Evolutionary conservation across 257 asterid genomes (phyloP).

Genomic region (Solanum ossicruentum): DNA sequence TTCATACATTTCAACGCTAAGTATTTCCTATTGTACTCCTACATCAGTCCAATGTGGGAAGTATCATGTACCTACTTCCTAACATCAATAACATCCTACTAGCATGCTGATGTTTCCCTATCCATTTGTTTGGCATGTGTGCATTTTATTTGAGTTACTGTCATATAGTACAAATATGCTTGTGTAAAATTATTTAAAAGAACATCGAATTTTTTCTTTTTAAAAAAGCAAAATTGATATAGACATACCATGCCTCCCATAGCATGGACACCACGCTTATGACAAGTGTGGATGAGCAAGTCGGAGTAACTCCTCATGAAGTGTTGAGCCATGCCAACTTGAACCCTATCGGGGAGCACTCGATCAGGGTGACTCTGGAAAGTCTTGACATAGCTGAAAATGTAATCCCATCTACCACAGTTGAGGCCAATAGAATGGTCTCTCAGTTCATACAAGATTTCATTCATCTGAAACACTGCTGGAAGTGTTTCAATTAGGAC

Average conservation of each 20-base stretch:
- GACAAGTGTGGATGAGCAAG: slow-evolving; percentile 80
- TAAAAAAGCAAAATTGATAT: not conserved
- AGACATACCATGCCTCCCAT: slow-evolving; percentile 90
- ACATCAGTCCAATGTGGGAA: not conserved
- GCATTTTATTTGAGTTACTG: not conserved
- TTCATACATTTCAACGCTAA: not conserved
- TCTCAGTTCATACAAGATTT: slow-evolving; percentile 63
- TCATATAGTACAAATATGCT: not conserved
- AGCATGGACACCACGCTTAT: slow-evolving; percentile 85
- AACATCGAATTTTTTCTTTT: not conserved
- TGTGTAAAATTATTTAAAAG: not conserved
- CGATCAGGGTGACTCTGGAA: slow-evolving; percentile 86
- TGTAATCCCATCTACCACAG: slow-evolving; percentile 97
- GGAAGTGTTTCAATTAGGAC: slow-evolving; percentile 92
- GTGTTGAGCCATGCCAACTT: slow-evolving; percentile 86
- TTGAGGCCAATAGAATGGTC: slow-evolving; percentile 83
- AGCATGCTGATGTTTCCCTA: not conserved
- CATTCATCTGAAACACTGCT: slow-evolving; percentile 93
- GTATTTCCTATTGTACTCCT: not conserved
- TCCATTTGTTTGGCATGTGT: not conserved
- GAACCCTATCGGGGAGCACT: slow-evolving; percentile 76
- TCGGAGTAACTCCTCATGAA: slow-evolving; percentile 89
- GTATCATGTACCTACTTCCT: not conserved
- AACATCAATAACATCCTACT: not conserved
- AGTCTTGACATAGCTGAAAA: slow-evolving; percentile 93